Evolutionary conservation across 306 rosid genomes (phyloP).

Genomic region (Cucurbita pepo): DNA sequence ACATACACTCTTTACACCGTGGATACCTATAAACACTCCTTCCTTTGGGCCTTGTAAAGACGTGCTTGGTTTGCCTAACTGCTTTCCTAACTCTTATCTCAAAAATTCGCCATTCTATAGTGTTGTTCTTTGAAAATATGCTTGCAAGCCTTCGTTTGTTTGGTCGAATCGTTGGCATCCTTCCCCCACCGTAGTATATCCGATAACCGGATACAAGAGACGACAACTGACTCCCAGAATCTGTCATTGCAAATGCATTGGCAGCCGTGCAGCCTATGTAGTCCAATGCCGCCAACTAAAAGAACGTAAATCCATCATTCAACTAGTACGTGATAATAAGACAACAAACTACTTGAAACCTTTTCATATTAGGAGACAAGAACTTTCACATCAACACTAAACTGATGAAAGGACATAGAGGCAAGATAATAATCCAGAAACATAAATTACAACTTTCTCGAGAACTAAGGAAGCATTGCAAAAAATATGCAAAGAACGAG

Average conservation of each 20-base stretch:
- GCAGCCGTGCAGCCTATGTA: conserved; percentile 90
- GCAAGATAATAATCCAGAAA: not conserved
- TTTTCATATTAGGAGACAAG: not conserved
- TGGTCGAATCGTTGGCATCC: conserved; percentile 87
- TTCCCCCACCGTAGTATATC: conserved; percentile 83
- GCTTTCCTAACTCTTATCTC: conserved; percentile 93
- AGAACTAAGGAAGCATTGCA: not conserved
- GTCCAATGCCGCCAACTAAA: conserved; percentile 89
- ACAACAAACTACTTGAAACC: not conserved
- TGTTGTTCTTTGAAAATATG: conserved; percentile 58
- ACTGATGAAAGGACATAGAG: not conserved
- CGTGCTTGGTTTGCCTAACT: conserved; percentile 91
- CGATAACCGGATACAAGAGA: conserved; percentile 84
- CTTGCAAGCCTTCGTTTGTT: conserved; percentile 81
- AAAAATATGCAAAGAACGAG: not conserved
- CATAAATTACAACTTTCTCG: not conserved
- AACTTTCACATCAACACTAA: not conserved
- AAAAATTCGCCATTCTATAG: conserved; percentile 86
- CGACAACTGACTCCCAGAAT: conserved; percentile 92
- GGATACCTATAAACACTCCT: conserved; percentile 91
- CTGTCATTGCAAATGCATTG: conserved; percentile 95
- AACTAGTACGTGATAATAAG: not conserved
- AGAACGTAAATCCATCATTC: not conserved
- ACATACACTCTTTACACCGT: conserved; percentile 85
- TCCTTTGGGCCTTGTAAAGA: conserved; percentile 73